A percentile compares a stretch with the other conserved stretches of the same genome.
Evolutionary conservation across 306 rosid genomes (phyloP).

Genomic region (Hippophae gyantsensis): DNA sequence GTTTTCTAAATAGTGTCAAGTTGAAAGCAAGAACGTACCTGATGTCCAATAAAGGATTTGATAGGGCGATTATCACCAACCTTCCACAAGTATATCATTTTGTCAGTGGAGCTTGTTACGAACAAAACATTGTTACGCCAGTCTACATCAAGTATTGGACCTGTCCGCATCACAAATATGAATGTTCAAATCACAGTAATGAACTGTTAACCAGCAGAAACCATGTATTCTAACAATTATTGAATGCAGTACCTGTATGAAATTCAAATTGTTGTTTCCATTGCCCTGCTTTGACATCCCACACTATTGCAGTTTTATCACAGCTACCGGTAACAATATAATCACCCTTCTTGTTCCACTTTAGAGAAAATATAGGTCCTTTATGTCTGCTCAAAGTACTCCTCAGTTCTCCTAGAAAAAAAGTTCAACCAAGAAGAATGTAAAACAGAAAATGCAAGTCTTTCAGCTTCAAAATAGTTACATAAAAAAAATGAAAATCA

Average conservation of each 20-base stretch:
- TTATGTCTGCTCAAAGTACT: conserved; percentile 77
- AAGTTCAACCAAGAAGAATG: conserved; percentile 13
- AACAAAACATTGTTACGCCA: conserved; percentile 85
- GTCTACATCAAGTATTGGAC: conserved; percentile 96
- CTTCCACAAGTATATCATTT: conserved; percentile 83
- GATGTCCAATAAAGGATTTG: conserved; percentile 79
- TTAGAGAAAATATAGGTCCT: conserved; percentile 86
- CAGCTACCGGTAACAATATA: conserved; percentile 93
- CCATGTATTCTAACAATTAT: background rate
- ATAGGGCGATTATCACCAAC: conserved; percentile 71
- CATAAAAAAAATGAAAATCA: background rate
- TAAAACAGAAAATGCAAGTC: background rate
- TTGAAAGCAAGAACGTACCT: conserved; percentile 29
- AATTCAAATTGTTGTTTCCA: conserved; percentile 90
- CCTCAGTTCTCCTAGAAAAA: conserved; percentile 61
- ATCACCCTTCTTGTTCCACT: conserved; percentile 95
- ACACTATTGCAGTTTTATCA: conserved; percentile 90
- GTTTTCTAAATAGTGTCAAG: too few relatives aligned
- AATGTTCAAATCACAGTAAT: conserved; percentile 18
- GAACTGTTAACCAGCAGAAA: background rate
- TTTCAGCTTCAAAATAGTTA: conserved; percentile 3
- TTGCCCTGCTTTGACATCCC: conserved; percentile 87
- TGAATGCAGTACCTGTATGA: conserved; percentile 54
- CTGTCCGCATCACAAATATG: conserved; percentile 25
- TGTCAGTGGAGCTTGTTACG: conserved; percentile 83